These are phyloP conservation scores for Kwoniella dejecticola DNA, from an alignment of 768 basidiomycete genomes.

Conservation along the genomic window DNA sequence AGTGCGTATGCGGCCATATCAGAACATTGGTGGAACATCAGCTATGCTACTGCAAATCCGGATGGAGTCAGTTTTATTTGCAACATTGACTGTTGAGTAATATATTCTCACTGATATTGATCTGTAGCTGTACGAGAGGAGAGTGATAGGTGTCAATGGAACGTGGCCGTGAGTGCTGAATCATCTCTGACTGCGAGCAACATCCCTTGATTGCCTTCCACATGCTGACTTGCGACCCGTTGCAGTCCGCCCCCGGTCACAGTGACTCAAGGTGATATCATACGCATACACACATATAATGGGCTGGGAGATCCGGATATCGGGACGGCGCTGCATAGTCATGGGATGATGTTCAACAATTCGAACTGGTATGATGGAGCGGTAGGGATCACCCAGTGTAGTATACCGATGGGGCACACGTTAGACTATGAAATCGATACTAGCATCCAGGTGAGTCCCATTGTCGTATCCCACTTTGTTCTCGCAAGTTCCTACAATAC, in stretches of 20 bases:
- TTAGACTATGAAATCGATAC: constrained; percentile 74
- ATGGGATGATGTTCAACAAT: constrained; percentile 93
- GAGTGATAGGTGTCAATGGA: constrained; percentile 83
- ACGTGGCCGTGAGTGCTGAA: constrained; percentile 87
- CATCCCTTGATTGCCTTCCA: too few species aligned
- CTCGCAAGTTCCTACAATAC: too few species aligned
- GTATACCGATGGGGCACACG: constrained; percentile 69
- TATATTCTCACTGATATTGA: too few species aligned
- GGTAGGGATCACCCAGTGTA: constrained; percentile 74
- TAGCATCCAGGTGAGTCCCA: constrained; percentile 34
- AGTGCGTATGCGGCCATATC: constrained; percentile 32
- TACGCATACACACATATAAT: constrained; percentile 76
- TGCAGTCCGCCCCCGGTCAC: constrained; percentile 78
- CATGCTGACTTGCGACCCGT: not conserved
- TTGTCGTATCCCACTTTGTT: too few species aligned
- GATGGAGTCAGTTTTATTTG: constrained; percentile 64
- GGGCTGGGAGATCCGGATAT: constrained; percentile 60
- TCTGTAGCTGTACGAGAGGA: constrained; percentile 61
- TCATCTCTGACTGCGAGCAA: too few species aligned
- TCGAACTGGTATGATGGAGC: constrained; percentile 91
- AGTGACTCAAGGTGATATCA: constrained; percentile 69
- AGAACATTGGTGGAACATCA: constrained; percentile 73
- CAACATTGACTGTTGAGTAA: constrained; percentile 4
- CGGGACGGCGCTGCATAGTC: constrained; percentile 78
- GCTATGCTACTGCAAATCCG: constrained; percentile 80